Evolutionary conservation across 148 eudicot species (phyloP), one percentile per base, ranked within the genome.

Genomic region (Silene latifolia): DNA sequence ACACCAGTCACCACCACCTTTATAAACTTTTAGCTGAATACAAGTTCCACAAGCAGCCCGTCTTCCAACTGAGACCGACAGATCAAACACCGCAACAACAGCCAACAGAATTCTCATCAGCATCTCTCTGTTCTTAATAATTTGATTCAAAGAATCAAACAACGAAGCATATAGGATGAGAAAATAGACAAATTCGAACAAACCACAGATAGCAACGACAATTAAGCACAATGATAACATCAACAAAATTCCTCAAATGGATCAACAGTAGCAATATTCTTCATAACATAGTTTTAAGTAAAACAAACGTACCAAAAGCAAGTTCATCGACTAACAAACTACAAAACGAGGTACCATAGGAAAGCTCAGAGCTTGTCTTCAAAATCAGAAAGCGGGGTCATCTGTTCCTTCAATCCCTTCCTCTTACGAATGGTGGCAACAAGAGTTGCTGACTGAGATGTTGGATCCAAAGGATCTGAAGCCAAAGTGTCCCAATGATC

Each of bases 361-460:
- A 51, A 0, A 51, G 14, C 42, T 73, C n/a, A 73, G 6, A 74
- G 69, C 47, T 74, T 74, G 69, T 74, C 76, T 63, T 74, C 76
- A 6, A 63, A 74, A 59, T 74, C 76, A 12, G 76, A 63, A 17
- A 74, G 47, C 4, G 76, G 76, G 60, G 76, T 74, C 46, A 74
- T 74, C 35, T 48, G 61, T 17, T 74, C 76, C 46, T 74, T 74
- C 44, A 74, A 15, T 18, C 76, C 76, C 76, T 74, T 74, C 69
- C 76, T 74, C 76, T 74, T 74, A 74, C 76, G 76, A 9, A 74
- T 74, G 2, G 19, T 13, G 0, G 46, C 0, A 32, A 25, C 32
- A 9, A 74, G 69, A 24, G 60, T 9, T 7, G 76, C 24, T 24
- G 69, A 35, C 19, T 74, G 76, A 8, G 76, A 74, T 1, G 20